phyloP scores from a whole-genome alignment of 495 filamentous ascomycete species.

The Rusavskia elegans region DNA sequence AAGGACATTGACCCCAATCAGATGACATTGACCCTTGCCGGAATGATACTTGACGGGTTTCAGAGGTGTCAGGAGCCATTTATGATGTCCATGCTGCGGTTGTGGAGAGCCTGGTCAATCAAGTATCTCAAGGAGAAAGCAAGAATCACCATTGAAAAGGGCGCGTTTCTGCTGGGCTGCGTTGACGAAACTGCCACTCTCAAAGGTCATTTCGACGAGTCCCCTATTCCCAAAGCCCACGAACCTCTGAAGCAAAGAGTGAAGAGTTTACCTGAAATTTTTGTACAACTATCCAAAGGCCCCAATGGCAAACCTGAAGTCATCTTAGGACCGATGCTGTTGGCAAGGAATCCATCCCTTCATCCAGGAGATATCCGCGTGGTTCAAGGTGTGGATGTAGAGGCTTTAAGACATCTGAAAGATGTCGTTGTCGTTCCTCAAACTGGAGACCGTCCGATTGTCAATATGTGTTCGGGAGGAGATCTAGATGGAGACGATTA shows the following conservation, averaged over 20 bases:
- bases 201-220: slow-evolving; percentile 41
- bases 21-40: slow-evolving; percentile 53
- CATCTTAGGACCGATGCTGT: slow-evolving; percentile 62
- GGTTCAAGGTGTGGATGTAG: slow-evolving; percentile 66
- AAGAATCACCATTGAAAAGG: slow-evolving; percentile 60
- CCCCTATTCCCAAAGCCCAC: slow-evolving; percentile 4
- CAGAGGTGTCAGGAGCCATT: slow-evolving; percentile 66
- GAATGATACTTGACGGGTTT: slow-evolving; percentile 69
- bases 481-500: slow-evolving; percentile 96
- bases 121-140: slow-evolving; percentile 88
- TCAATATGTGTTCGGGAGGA: slow-evolving; percentile 90
- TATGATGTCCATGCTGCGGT: slow-evolving; percentile 49
- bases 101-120: slow-evolving; percentile 73
- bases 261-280: slow-evolving; percentile 63
- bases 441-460: slow-evolving; percentile 66
- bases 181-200: slow-evolving; percentile 70
- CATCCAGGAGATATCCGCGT: slow-evolving; percentile 89
- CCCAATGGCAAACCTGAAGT: slow-evolving; percentile 39
- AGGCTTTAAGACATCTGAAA: slow-evolving; percentile 52
- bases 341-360: slow-evolving; percentile 86
- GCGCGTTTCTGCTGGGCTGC: slow-evolving; percentile 80
- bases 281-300: slow-evolving; percentile 53
- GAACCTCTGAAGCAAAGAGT: slow-evolving; percentile 21
- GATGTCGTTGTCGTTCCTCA: slow-evolving; percentile 81
- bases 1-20: slow-evolving; percentile 77